phyloP scores from a whole-genome alignment of 2,329 filamentous ascomycete genomes.

The Penicillium digitatum region DNA sequence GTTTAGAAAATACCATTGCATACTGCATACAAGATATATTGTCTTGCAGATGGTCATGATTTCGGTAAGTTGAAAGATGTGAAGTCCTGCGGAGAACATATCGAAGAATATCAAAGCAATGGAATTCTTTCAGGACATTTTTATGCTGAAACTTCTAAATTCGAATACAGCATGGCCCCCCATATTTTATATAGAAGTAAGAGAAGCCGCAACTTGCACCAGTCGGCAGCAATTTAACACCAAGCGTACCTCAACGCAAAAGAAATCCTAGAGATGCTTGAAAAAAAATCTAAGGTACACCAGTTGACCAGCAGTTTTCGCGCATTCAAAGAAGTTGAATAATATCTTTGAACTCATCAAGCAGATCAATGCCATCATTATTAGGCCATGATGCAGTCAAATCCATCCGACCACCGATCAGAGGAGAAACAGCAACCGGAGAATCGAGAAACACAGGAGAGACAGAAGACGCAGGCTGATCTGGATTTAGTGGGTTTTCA shows the following conservation, averaged over 20 bases:
- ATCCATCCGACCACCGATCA: background rate
- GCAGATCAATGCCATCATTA: slow-evolving; percentile 36
- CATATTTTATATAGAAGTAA: slow-evolving; percentile 1
- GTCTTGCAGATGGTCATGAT: too few species aligned
- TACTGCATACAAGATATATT: too few species aligned
- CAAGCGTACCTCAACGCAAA: background rate
- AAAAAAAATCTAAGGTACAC: background rate
- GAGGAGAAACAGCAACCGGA: background rate
- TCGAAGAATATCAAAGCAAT: background rate
- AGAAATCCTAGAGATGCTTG: background rate
- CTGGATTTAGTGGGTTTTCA: background rate
- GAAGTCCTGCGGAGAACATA: too few species aligned
- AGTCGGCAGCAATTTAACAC: background rate
- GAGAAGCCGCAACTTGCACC: background rate
- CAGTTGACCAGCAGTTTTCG: background rate
- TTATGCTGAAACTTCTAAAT: background rate
- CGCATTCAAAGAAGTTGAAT: slow-evolving; percentile 30
- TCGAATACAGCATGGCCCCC: background rate
- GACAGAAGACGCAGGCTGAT: background rate
- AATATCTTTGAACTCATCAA: slow-evolving; percentile 42
- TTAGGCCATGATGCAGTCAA: slow-evolving; percentile 29
- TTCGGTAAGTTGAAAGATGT: too few species aligned
- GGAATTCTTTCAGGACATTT: background rate
- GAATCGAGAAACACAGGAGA: background rate
- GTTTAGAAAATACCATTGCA: too few species aligned